Evolutionary conservation across 148 eudicot species (phyloP).

Genomic region (Nyssa sinensis): DNA sequence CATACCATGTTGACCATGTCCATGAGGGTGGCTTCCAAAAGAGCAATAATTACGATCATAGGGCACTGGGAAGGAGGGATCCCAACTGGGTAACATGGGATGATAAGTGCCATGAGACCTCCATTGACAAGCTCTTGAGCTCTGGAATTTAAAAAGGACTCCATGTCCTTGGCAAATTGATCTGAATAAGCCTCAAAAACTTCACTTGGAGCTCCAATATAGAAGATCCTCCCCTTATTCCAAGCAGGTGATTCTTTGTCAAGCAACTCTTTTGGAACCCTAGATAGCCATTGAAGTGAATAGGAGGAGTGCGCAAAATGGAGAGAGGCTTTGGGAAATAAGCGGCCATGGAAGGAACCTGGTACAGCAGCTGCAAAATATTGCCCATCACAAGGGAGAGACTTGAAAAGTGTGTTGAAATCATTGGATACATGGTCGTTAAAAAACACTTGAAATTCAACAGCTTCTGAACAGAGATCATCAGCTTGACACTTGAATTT

Average conservation of each 20-base stretch:
- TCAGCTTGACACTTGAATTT: too few relatives aligned
- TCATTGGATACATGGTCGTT: too few relatives aligned
- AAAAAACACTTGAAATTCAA: too few relatives aligned
- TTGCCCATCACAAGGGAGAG: too few relatives aligned
- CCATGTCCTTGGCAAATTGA: conserved; percentile 16
- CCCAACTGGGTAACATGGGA: conserved; percentile 14
- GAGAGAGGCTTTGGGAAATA: conserved; percentile 9
- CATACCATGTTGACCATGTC: conserved; percentile 23
- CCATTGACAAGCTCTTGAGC: conserved; percentile 26
- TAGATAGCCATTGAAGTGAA: conserved; percentile 30
- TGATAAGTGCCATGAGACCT: conserved; percentile 20
- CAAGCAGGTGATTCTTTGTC: background rate
- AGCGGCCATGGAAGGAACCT: background rate
- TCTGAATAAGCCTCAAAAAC: conserved; percentile 13
- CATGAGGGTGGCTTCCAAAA: conserved; percentile 17
- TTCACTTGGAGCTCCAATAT: conserved; percentile 5
- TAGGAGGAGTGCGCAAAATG: conserved; percentile 22
- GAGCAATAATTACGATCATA: too few relatives aligned
- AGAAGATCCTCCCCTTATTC: conserved; percentile 21
- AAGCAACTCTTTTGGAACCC: conserved; percentile 8
- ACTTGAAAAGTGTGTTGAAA: too few relatives aligned
- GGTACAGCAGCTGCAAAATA: too few relatives aligned
- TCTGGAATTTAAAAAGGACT: conserved; percentile 16
- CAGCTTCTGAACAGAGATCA: too few relatives aligned
- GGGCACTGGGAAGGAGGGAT: background rate